Conservation (phyloP, 495 filamentous ascomycete species). For the Podospora conica region DNA sequence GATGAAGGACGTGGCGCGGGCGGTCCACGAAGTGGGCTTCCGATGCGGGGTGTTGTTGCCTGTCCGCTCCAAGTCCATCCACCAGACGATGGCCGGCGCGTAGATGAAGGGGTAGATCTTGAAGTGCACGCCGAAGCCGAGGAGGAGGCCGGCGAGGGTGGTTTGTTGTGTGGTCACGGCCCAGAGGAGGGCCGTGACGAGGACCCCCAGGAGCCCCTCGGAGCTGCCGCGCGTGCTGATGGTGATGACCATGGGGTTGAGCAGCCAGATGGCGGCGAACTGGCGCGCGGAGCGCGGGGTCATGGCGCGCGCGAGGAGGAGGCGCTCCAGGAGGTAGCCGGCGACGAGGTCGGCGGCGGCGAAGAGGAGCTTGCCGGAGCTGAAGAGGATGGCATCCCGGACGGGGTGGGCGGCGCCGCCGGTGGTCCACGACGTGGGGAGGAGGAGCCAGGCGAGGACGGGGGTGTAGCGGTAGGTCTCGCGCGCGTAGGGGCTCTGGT, state of each 20-base stretch:
- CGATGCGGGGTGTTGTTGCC: background rate
- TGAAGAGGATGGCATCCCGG: constrained; percentile 55
- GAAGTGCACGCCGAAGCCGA: constrained; percentile 87
- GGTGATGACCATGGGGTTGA: constrained; percentile 96
- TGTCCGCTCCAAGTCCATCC: constrained; percentile 58
- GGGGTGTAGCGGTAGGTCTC: constrained; percentile 98
- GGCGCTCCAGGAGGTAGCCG: constrained; percentile 66
- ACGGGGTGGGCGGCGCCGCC: constrained; percentile 4
- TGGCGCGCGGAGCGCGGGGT: constrained; percentile 45
- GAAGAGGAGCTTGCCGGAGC: constrained; percentile 84
- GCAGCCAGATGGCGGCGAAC: constrained; percentile 80
- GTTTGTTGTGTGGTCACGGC: constrained; percentile 56
- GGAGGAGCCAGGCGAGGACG: constrained; percentile 78
- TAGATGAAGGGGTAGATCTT: constrained; percentile 99
- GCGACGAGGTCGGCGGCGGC: constrained; percentile 75
- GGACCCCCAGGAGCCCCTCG: constrained; percentile 79
- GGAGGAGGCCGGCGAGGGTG: constrained; percentile 61
- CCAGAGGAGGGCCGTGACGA: constrained; percentile 78
- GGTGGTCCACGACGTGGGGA: constrained; percentile 65
- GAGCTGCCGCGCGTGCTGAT: constrained; percentile 93
- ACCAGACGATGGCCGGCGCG: constrained; percentile 78
- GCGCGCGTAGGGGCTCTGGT: constrained; percentile 67
- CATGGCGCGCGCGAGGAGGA: constrained; percentile 24
- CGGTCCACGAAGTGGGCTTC: constrained; percentile 6
- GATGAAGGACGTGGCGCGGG: constrained; percentile 45